Conservation (phyloP, 1,284 basidiomycete species). For the Tilletia setariae region DNA sequence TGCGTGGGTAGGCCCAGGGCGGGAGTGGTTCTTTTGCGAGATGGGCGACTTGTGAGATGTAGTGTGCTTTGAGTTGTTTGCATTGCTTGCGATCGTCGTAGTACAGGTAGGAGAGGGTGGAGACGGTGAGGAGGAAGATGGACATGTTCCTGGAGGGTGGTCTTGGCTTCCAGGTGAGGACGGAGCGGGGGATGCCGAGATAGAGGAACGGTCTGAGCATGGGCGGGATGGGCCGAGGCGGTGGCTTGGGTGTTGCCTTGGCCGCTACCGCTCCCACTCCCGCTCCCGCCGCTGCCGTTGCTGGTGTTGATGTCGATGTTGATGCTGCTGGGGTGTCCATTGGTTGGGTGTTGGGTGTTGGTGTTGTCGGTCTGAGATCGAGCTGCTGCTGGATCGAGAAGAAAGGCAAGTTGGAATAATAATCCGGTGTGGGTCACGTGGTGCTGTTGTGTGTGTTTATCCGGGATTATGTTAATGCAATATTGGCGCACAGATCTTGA, state of each 20-base stretch:
- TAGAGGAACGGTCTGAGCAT: conserved; percentile 55
- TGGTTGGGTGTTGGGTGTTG: not conserved
- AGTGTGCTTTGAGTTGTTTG: conserved; percentile 71
- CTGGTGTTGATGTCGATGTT: conserved; percentile 16
- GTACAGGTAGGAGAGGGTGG: conserved; percentile 70
- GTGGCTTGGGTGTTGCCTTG: not conserved
- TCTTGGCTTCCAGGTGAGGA: conserved; percentile 57
- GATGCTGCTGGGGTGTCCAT: not conserved
- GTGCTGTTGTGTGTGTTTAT: too few species aligned
- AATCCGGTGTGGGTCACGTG: conserved; percentile 2
- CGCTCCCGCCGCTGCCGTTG: conserved; percentile 13
- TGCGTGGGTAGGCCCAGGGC: conserved; percentile 70
- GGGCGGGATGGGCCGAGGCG: conserved; percentile 34
- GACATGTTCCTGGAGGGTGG: conserved; percentile 89
- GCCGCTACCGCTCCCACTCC: conserved; percentile 12
- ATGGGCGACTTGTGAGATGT: conserved; percentile 74
- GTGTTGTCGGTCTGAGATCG: too few species aligned
- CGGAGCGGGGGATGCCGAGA: conserved; percentile 57
- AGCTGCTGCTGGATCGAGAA: too few species aligned
- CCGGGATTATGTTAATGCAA: too few species aligned
- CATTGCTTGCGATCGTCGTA: conserved; percentile 79
- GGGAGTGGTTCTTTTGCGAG: conserved; percentile 68
- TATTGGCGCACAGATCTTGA: too few species aligned
- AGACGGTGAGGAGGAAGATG: conserved; percentile 78
- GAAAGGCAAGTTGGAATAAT: too few species aligned